Percentiles rank a stretch among this genome's conserved stretches.
Evolutionary conservation across 2,329 filamentous ascomycete genomes (phyloP).

Genomic region (Nemania sp.): DNA sequence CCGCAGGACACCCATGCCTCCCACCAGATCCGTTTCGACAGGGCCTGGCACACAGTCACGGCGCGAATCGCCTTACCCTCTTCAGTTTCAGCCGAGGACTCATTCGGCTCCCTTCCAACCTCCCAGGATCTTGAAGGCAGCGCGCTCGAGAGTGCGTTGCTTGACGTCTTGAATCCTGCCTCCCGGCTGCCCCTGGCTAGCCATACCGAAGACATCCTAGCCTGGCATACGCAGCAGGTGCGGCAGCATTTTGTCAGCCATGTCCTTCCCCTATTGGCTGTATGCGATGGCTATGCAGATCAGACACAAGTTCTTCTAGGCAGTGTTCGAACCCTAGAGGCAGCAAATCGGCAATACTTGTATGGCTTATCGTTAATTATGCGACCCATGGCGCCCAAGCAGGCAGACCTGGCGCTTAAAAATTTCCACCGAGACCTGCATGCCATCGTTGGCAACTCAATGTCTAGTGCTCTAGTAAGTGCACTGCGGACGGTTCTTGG

Average conservation of each 20-base stretch:
- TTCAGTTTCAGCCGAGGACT: conserved; percentile 67
- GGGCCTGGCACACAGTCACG: conserved; percentile 73
- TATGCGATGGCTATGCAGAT: conserved; percentile 58
- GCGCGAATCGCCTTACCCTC: conserved; percentile 66
- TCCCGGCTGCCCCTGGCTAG: conserved; percentile 61
- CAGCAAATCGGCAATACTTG: conserved; percentile 68
- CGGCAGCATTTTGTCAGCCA: conserved; percentile 70
- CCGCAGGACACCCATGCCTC: conserved; percentile 50
- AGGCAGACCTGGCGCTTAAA: conserved; percentile 55
- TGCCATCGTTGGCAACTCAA: conserved; percentile 73
- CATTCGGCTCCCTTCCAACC: conserved; percentile 62
- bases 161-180: conserved; percentile 64
- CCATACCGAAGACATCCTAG: conserved; percentile 67
- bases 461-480: conserved; percentile 64
- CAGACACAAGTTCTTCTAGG: conserved; percentile 62
- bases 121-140: conserved; percentile 54
- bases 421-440: conserved; percentile 73
- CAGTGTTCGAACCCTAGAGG: conserved; percentile 69
- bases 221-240: conserved; percentile 72
- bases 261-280: conserved; percentile 67
- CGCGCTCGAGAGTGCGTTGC: conserved; percentile 64
- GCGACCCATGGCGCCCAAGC: conserved; percentile 58
- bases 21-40: conserved; percentile 69
- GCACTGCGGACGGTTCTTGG: conserved; percentile 68
- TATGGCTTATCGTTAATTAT: conserved; percentile 66